Evolutionary conservation across 2,329 filamentous ascomycete genomes (phyloP).

Genomic region (Cytospora paraplurivora): DNA sequence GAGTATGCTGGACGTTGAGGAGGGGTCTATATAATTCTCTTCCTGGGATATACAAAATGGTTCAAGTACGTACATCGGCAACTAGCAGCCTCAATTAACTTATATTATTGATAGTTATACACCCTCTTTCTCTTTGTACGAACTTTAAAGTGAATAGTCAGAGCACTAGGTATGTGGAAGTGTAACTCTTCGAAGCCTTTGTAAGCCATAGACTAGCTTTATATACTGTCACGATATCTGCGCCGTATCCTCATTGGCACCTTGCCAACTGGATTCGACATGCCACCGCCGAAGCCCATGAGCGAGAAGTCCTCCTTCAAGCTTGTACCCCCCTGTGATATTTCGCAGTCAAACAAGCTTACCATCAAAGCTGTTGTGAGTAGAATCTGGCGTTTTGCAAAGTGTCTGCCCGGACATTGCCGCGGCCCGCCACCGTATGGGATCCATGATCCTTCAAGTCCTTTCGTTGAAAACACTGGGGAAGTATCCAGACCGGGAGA

Average conservation of each 20-base stretch:
- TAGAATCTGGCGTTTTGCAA: slow-evolving; percentile 38
- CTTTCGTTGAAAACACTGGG: slow-evolving; percentile 34
- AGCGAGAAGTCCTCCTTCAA: slow-evolving; percentile 35
- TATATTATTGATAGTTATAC: too few species aligned
- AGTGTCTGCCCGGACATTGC: slow-evolving; percentile 36
- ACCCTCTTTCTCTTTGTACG: too few species aligned
- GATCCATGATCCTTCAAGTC: slow-evolving; percentile 36
- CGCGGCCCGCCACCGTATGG: slow-evolving; percentile 36
- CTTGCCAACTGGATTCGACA: slow-evolving; percentile 27
- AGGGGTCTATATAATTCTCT: too few species aligned
- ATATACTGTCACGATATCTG: not conserved
- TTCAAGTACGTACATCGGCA: too few species aligned
- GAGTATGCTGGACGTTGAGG: too few species aligned
- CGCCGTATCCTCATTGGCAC: slow-evolving; percentile 14
- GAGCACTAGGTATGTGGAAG: too few species aligned
- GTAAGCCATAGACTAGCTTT: not conserved
- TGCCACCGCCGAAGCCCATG: slow-evolving; percentile 35
- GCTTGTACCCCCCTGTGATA: slow-evolving; percentile 29
- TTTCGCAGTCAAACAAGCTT: slow-evolving; percentile 31
- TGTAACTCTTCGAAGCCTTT: too few species aligned
- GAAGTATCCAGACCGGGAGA: not conserved
- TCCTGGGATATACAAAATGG: too few species aligned
- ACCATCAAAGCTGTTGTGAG: slow-evolving; percentile 29
- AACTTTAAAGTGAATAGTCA: too few species aligned
- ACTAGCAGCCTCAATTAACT: too few species aligned